Conservation (phyloP, 2,329 filamentous ascomycete species). For the Hansfordia pulvinata region DNA sequence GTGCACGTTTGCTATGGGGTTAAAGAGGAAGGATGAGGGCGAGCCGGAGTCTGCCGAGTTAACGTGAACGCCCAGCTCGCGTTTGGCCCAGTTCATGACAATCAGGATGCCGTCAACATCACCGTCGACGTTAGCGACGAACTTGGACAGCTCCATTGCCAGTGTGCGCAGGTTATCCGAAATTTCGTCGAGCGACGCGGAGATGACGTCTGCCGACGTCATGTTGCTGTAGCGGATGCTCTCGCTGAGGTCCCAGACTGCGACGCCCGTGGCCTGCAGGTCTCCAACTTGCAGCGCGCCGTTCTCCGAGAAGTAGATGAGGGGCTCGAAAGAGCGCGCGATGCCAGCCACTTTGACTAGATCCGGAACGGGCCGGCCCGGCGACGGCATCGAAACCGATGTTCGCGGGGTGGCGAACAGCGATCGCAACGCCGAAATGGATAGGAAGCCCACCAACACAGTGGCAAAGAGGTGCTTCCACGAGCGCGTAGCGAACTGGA, state of each 20-base stretch:
- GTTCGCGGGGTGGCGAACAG: conserved; percentile 52
- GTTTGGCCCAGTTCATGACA: conserved; percentile 91
- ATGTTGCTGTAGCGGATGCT: conserved; percentile 82
- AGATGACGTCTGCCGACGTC: conserved; percentile 78
- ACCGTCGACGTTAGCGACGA: conserved; percentile 86
- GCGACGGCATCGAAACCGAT: too few relatives aligned
- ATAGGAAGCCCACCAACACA: conserved; percentile 46
- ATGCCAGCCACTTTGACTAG: conserved; percentile 83
- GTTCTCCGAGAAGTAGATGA: conserved; percentile 90
- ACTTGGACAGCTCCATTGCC: conserved; percentile 74
- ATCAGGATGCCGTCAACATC: conserved; percentile 86
- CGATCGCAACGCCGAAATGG: conserved; percentile 49
- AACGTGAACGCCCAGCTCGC: conserved; percentile 65
- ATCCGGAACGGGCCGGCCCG: too few relatives aligned
- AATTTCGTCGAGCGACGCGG: conserved; percentile 70
- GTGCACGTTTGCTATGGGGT: conserved; percentile 74
- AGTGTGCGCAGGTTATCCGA: conserved; percentile 77
- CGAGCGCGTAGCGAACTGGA: conserved; percentile 51
- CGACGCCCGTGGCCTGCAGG: conserved; percentile 80
- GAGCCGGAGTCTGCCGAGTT: too few relatives aligned
- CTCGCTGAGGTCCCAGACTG: conserved; percentile 90
- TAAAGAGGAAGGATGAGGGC: conserved; percentile 51
- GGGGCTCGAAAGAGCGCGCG: conserved; percentile 81
- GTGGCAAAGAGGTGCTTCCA: conserved; percentile 54
- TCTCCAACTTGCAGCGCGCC: conserved; percentile 77